Base-by-base conservation (phyloP, 176 grass and related monocot species). In the Avena eriantha region DNA sequence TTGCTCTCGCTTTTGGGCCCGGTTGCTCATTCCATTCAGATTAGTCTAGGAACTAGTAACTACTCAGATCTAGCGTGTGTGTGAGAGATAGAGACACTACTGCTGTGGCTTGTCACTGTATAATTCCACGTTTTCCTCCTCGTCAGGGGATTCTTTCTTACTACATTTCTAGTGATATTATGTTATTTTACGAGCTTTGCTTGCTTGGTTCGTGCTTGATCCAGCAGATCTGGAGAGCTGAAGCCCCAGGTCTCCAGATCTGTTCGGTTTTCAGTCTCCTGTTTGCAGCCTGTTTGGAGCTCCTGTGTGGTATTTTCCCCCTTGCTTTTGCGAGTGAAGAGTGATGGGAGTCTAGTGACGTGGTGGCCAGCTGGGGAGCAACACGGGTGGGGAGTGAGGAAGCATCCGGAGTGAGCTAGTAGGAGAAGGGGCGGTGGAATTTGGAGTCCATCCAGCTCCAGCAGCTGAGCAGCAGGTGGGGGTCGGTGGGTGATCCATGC, bases 101-200 rank as follows among this genome's bases (percentile, higher is more conserved):
- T 83, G 51, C 39, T 78, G 41, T 79, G 63, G 18, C 41, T 84
- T 84, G 81, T 64, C 81, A 21, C 45, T 84, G 81, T 79, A 88
- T 71, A 84, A 84, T 73, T 7, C 29, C 12, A 29, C 60, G 21
- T 47, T 47, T 80, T 49, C 8, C 17, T 73, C 57, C 23, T 39
- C 56, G 15, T 18, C 39, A 53, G 69, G n/a, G 59, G 13, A 80
- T 81, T 89, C 77, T 85, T 85, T 73, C 21, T 79, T 63, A 83
- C 35, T 63, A 83, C 60, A 55, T 57, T 78, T 67, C 36, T 34
- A 80, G 24, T 48, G 48, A 34, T 77, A 22, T 36, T 19, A 12
- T 49, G 1, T 14, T 80, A 17, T 46, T 80, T 45, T 73, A 59
- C 10, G 51, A 24, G 1, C 53, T 4, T 58, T 23, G 11, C 8